Conservation (phyloP, 2,329 filamentous ascomycete species). For the Scytalidium sp. region DNA sequence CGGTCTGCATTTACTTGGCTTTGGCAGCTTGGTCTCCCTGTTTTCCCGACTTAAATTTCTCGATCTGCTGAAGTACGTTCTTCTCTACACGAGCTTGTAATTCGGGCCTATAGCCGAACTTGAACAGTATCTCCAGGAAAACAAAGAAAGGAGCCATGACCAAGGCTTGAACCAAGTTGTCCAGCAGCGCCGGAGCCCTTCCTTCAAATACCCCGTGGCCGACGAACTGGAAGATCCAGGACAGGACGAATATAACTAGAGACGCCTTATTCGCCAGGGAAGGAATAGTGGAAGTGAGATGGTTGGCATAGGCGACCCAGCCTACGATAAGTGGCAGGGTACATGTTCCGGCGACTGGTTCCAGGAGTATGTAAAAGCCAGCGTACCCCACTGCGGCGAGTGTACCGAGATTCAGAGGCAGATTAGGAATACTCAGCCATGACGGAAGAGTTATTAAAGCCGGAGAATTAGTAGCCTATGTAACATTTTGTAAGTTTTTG, state of each 20-base stretch:
- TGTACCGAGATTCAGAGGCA: conserved; percentile 62
- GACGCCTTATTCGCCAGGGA: conserved; percentile 51
- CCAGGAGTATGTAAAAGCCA: conserved; percentile 81
- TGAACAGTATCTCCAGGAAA: conserved; percentile 89
- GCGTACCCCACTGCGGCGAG: conserved; percentile 64
- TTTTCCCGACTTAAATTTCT: not conserved
- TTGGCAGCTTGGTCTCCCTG: not conserved
- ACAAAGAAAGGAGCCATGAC: conserved; percentile 92
- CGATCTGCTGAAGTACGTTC: conserved; percentile 61
- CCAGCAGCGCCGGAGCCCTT: conserved; percentile 80
- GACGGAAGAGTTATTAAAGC: conserved; percentile 58
- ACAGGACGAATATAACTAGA: conserved; percentile 62
- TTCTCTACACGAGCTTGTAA: conserved; percentile 75
- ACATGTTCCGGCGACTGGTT: conserved; percentile 80
- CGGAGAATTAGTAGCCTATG: conserved; percentile 56
- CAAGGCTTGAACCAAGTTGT: conserved; percentile 84
- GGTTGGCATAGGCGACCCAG: conserved; percentile 68
- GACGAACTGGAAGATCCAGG: conserved; percentile 83
- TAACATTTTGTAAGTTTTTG: too few species aligned
- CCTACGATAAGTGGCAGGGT: conserved; percentile 71
- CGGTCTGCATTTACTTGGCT: too few species aligned
- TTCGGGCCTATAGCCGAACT: conserved; percentile 80
- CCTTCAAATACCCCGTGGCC: conserved; percentile 85
- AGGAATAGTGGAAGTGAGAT: conserved; percentile 54
- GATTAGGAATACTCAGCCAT: conserved; percentile 63